phyloP scores from a whole-genome alignment of 768 basidiomycete genomes.

The Leccinum imitatum region DNA sequence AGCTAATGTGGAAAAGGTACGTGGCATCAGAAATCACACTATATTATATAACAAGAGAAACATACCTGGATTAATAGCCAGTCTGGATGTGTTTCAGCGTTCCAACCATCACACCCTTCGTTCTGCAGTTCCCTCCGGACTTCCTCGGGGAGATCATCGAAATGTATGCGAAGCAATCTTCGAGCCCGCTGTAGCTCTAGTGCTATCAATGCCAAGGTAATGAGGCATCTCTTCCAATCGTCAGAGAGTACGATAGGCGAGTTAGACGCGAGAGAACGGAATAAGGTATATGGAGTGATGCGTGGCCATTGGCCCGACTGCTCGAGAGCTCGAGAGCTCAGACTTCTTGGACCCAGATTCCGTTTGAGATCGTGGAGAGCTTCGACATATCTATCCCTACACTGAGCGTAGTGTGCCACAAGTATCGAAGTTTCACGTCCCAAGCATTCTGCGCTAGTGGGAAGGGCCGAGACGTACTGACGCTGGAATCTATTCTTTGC shows the following conservation, averaged over 20 bases:
- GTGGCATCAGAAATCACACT: background rate
- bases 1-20: slow-evolving; percentile 25
- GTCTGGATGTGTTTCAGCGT: slow-evolving; percentile 24
- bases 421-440: slow-evolving; percentile 10
- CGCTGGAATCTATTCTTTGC: slow-evolving; percentile 15
- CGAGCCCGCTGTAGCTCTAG: slow-evolving; percentile 38
- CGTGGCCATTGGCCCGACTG: slow-evolving; percentile 39
- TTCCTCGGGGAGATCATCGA: slow-evolving; percentile 28
- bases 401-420: slow-evolving; percentile 8
- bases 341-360: slow-evolving; percentile 14
- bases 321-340: slow-evolving; percentile 17
- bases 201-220: slow-evolving; percentile 27
- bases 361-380: background rate
- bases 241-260: slow-evolving; percentile 13
- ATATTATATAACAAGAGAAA: background rate
- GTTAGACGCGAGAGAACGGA: slow-evolving; percentile 30
- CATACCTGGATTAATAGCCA: slow-evolving; percentile 49
- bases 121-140: slow-evolving; percentile 30
- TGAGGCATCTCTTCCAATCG: slow-evolving; percentile 32
- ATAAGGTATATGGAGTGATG: slow-evolving; percentile 33
- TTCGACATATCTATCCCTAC: slow-evolving; percentile 5
- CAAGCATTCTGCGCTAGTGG: slow-evolving; percentile 8
- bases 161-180: slow-evolving; percentile 29
- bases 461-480: slow-evolving; percentile 12
- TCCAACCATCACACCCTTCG: slow-evolving; percentile 19